Conservation (phyloP, 495 filamentous ascomycete species). For the Thozetella sp. region DNA sequence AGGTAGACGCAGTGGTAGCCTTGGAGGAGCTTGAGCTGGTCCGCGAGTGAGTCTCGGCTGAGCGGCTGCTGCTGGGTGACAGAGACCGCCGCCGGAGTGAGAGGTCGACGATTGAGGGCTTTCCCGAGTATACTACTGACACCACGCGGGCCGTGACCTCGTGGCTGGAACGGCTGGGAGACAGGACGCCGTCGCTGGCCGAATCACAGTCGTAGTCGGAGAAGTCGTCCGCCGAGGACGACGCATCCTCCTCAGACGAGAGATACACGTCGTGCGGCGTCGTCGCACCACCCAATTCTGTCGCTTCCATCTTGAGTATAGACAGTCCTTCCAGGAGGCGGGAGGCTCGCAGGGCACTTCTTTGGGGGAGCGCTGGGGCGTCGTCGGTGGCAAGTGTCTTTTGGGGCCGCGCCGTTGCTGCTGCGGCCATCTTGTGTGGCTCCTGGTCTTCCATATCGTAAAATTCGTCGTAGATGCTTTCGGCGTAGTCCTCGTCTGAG, state of each 20-base stretch:
- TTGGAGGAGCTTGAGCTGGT: conserved; percentile 24
- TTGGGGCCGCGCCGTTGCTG: conserved; percentile 19
- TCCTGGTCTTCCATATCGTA: conserved; percentile 25
- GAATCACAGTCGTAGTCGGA: conserved; percentile 52
- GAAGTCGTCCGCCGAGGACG: conserved; percentile 50
- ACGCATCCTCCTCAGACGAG: conserved; percentile 53
- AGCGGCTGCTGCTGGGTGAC: conserved; percentile 27
- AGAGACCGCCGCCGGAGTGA: conserved; percentile 33
- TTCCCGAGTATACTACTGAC: conserved; percentile 48
- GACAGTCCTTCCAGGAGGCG: conserved; percentile 35
- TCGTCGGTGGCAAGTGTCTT: conserved; percentile 4
- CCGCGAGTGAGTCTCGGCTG: conserved; percentile 5
- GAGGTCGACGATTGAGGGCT: conserved; percentile 47
- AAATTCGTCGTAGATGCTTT: conserved; percentile 24
- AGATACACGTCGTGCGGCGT: conserved; percentile 49
- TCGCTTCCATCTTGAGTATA: conserved; percentile 32
- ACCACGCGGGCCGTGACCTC: conserved; percentile 51
- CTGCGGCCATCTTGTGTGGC: conserved; percentile 16
- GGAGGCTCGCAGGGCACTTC: conserved; percentile 43
- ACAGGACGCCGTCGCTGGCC: conserved; percentile 33
- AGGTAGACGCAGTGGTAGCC: conserved; percentile 4
- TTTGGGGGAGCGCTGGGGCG: conserved; percentile 34
- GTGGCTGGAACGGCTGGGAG: conserved; percentile 35
- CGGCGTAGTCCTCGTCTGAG: conserved; percentile 12
- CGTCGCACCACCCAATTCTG: conserved; percentile 23